Conservation (phyloP, 2,329 filamentous ascomycete genomes). For the Huntiella moniliformis region DNA sequence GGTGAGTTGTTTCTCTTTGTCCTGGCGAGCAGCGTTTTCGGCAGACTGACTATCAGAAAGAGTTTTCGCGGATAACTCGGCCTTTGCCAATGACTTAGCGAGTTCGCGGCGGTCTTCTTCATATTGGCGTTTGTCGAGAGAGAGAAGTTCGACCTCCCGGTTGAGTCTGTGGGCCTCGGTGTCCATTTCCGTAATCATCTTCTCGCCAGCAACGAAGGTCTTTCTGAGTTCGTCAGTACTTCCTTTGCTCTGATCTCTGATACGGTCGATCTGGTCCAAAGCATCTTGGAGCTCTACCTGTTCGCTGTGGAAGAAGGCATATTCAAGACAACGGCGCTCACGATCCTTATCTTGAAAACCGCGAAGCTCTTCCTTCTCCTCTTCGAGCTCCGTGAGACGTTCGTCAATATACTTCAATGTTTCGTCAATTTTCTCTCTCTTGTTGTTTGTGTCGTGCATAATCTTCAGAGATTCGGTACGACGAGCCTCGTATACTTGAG, state of each 20-base stretch:
- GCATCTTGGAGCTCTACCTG: constrained; percentile 60
- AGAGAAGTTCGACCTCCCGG: constrained; percentile 67
- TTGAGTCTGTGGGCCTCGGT: constrained; percentile 60
- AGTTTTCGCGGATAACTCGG: constrained; percentile 68
- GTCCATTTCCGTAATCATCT: constrained; percentile 58
- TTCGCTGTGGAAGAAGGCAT: constrained; percentile 81
- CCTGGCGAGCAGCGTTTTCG: constrained; percentile 51
- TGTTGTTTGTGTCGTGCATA: constrained; percentile 91
- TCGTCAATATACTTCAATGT: constrained; percentile 82
- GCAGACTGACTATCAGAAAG: constrained; percentile 67
- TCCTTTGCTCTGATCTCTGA: constrained; percentile 64
- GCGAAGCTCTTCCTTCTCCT: constrained; percentile 89
- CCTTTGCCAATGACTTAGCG: constrained; percentile 62
- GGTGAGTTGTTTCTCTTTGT: constrained; percentile 53
- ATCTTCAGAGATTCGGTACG: constrained; percentile 87
- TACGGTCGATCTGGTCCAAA: constrained; percentile 66
- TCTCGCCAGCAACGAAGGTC: constrained; percentile 59
- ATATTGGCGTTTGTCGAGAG: constrained; percentile 67
- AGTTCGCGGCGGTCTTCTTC: constrained; percentile 78
- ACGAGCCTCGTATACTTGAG: constrained; percentile 87
- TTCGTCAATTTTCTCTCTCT: constrained; percentile 85
- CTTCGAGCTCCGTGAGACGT: constrained; percentile 72
- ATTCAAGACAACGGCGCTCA: constrained; percentile 79
- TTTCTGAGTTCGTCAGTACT: constrained; percentile 66
- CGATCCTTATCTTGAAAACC: constrained; percentile 90